Evolutionary conservation across 140 eudicot species (phyloP).

Genomic region (Ambrosia hybrid): DNA sequence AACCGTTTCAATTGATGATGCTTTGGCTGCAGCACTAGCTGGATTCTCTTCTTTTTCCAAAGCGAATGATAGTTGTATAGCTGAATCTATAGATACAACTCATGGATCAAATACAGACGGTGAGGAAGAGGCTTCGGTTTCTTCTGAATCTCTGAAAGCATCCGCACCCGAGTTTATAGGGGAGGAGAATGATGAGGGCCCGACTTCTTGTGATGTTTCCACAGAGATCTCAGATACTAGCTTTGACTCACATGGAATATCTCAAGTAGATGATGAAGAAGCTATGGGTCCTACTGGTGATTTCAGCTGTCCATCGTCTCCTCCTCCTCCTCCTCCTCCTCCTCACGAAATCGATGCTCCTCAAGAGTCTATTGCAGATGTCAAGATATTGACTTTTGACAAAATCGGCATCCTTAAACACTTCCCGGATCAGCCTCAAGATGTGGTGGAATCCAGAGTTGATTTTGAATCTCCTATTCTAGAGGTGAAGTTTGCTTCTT

Average conservation of each 20-base stretch:
- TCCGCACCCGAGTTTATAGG: slow-evolving; percentile 41
- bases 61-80: slow-evolving; percentile 11
- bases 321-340: too few species aligned
- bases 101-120: slow-evolving; percentile 18
- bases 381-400: slow-evolving; percentile 16
- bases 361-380: slow-evolving; percentile 10
- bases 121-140: slow-evolving; percentile 25
- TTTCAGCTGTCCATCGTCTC: slow-evolving; percentile 1
- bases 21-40: slow-evolving; percentile 80
- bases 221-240: slow-evolving; percentile 9
- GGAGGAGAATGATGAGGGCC: slow-evolving; percentile 28
- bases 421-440: slow-evolving; percentile 32
- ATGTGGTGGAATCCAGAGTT: slow-evolving; percentile 26
- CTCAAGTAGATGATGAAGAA: slow-evolving; percentile 24
- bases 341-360: slow-evolving; percentile 26
- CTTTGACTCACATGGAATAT: slow-evolving; percentile 17
- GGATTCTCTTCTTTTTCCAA: slow-evolving; percentile 58
- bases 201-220: slow-evolving; percentile 11
- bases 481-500: slow-evolving; percentile 66
- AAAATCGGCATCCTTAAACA: slow-evolving; percentile 27
- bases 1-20: slow-evolving; percentile 68
- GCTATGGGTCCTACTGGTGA: slow-evolving; percentile 14
- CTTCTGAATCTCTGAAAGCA: slow-evolving; percentile 33
- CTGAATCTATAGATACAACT: slow-evolving; percentile 32
- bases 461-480: slow-evolving; percentile 65